These are phyloP conservation scores for Penicillium olsonii DNA, from an alignment of 2,329 filamentous ascomycete species.

Conservation along the genomic window DNA sequence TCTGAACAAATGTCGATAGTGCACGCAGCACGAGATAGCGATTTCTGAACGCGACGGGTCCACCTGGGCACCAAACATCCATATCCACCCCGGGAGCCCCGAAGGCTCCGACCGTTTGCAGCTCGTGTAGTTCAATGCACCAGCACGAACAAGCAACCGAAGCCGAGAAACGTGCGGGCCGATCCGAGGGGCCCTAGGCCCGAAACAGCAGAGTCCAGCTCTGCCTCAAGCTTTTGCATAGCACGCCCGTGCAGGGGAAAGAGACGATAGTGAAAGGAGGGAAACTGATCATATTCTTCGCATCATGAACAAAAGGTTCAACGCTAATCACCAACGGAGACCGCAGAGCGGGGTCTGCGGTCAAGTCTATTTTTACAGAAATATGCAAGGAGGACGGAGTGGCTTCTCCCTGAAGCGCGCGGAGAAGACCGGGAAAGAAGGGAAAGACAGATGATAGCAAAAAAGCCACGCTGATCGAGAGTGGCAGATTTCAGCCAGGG, in stretches of 20 bases:
- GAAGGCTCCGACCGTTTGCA: not conserved
- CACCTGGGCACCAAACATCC: not conserved
- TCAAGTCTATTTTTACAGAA: constrained; percentile 43
- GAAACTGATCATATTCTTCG: constrained; percentile 36
- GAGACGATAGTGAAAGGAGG: constrained; percentile 7
- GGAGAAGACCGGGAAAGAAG: constrained; percentile 14
- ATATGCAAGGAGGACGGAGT: constrained; percentile 26
- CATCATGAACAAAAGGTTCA: constrained; percentile 33
- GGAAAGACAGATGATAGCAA: constrained; percentile 14
- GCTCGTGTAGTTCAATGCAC: not conserved
- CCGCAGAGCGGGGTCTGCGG: constrained; percentile 25
- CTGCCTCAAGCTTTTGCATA: not conserved
- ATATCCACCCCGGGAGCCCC: not conserved
- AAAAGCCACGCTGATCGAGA: constrained; percentile 1
- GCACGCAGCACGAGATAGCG: too few species aligned
- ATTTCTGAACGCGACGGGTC: too few species aligned
- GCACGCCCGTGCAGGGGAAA: not conserved
- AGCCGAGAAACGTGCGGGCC: constrained; percentile 7
- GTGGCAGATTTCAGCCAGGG: constrained; percentile 1
- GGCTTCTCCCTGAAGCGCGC: constrained; percentile 10
- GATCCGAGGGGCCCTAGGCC: constrained; percentile 10
- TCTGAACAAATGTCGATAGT: not conserved
- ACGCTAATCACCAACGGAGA: constrained; percentile 40
- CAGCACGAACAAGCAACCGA: constrained; percentile 1
- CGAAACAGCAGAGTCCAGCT: constrained; percentile 6